Conservation (phyloP, 805 yeast genomes). For the Pichia phayaonensis region DNA sequence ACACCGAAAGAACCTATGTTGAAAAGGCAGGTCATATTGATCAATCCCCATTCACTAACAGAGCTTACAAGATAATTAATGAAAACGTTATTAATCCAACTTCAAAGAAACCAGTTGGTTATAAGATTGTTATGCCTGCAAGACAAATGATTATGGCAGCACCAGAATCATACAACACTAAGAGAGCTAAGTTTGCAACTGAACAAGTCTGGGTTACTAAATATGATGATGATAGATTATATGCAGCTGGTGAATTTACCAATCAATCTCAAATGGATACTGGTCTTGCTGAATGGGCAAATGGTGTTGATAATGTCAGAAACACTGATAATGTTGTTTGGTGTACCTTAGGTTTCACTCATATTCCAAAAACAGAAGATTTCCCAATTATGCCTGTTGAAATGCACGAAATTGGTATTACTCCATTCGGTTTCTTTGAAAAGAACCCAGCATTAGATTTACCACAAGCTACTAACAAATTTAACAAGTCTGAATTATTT, state of each 20-base stretch:
- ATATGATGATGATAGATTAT: slow-evolving; percentile 62
- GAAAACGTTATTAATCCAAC: slow-evolving; percentile 64
- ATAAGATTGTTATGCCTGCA: slow-evolving; percentile 67
- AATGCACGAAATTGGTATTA: slow-evolving; percentile 57
- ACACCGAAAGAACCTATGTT: slow-evolving; percentile 51
- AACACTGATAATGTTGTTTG: slow-evolving; percentile 70
- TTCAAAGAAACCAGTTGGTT: slow-evolving; percentile 67
- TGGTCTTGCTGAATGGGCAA: slow-evolving; percentile 66
- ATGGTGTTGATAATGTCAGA: slow-evolving; percentile 60
- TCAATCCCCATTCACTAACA: slow-evolving; percentile 67
- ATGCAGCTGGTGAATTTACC: slow-evolving; percentile 81
- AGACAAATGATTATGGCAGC: slow-evolving; percentile 68
- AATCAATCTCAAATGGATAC: slow-evolving; percentile 68
- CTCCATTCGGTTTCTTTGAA: slow-evolving; percentile 69
- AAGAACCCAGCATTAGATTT: slow-evolving; percentile 72
- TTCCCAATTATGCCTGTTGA: slow-evolving; percentile 90
- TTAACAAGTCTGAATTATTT: slow-evolving; percentile 53
- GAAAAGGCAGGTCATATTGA: slow-evolving; percentile 68
- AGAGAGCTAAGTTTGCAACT: slow-evolving; percentile 70
- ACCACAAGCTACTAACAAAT: slow-evolving; percentile 59
- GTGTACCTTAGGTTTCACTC: slow-evolving; percentile 78
- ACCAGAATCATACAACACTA: slow-evolving; percentile 52
- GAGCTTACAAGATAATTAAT: slow-evolving; percentile 68
- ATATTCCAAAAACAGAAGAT: slow-evolving; percentile 76
- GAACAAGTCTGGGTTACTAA: slow-evolving; percentile 79